Percentiles rank a stretch among this genome's conserved stretches.
Conservation (phyloP, 129 eudicot genomes). For the Flaveria bidentis region DNA sequence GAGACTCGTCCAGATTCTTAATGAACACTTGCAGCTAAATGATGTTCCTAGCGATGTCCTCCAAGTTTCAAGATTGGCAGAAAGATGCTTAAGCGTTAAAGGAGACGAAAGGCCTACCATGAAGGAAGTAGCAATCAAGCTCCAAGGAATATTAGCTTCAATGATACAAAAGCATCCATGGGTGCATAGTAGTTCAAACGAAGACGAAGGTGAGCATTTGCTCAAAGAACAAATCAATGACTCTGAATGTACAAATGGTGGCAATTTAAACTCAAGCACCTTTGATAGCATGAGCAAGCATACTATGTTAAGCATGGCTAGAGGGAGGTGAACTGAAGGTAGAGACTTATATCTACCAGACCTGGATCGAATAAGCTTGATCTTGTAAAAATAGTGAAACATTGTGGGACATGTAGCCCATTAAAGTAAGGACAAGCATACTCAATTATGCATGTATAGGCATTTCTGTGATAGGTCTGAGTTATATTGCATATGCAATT, state of each 20-base stretch:
- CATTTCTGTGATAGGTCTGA: no score
- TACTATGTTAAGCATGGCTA: slow-evolving; percentile 23
- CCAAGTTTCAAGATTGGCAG: slow-evolving; percentile 31
- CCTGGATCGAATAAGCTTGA: not conserved
- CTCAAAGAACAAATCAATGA: slow-evolving; percentile 16
- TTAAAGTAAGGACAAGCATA: no score
- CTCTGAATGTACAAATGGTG: not conserved
- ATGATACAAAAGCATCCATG: slow-evolving; percentile 43
- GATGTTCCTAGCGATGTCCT: slow-evolving; percentile 27
- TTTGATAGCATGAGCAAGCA: slow-evolving; percentile 29
- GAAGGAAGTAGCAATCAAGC: slow-evolving; percentile 44
- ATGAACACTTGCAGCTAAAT: slow-evolving; percentile 17
- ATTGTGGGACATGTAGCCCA: not conserved
- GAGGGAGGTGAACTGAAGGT: slow-evolving; percentile 26
- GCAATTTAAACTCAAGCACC: slow-evolving; percentile 6
- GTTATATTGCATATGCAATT: no score
- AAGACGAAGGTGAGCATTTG: slow-evolving; percentile 31
- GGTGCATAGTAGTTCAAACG: slow-evolving; percentile 15
- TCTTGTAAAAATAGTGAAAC: not conserved
- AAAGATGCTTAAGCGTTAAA: slow-evolving; percentile 31
- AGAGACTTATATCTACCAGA: not conserved
- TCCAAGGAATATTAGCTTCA: slow-evolving; percentile 32
- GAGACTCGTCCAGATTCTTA: slow-evolving; percentile 28
- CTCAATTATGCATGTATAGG: no score
- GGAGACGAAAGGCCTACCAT: slow-evolving; percentile 44